Percentiles rank a stretch among this genome's conserved stretches.
phyloP scores from a whole-genome alignment of 2,329 filamentous ascomycete species.

The Hymenoscyphus linearis region DNA sequence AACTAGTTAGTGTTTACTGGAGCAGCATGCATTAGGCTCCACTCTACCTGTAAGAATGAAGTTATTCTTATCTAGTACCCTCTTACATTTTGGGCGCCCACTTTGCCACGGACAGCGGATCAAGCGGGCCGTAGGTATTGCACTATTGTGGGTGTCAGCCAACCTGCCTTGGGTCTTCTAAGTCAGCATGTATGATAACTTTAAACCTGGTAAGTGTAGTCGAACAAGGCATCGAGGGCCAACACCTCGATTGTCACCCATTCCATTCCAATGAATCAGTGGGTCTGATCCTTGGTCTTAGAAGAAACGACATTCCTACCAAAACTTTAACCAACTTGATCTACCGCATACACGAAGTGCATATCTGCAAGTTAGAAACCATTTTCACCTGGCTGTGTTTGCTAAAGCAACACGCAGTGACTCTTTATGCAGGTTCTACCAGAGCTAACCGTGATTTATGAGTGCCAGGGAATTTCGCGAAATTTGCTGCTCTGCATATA shows the following conservation, averaged over 20 bases:
- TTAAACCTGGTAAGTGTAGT: background rate
- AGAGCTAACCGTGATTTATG: background rate
- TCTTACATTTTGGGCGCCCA: background rate
- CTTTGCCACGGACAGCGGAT: background rate
- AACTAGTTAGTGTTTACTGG: slow-evolving; percentile 1
- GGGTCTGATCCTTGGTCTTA: background rate
- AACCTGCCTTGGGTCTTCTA: background rate
- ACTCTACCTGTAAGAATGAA: background rate
- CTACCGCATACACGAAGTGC: background rate
- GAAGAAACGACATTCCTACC: background rate
- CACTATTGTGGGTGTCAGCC: background rate
- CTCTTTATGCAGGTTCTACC: background rate
- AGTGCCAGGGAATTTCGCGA: background rate
- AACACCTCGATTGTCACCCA: background rate
- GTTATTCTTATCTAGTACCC: slow-evolving; percentile 4
- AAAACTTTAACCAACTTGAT: background rate
- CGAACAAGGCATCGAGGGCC: background rate
- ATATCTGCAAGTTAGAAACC: background rate
- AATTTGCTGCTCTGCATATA: background rate
- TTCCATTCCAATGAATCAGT: background rate
- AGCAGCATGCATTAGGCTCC: background rate
- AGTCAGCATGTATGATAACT: background rate
- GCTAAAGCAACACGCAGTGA: background rate
- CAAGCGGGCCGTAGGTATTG: background rate
- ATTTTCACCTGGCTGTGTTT: background rate